Percentiles rank a stretch among this genome's conserved stretches.
phyloP scores from a whole-genome alignment of 768 basidiomycete genomes.

The Lactifluus pinguis region DNA sequence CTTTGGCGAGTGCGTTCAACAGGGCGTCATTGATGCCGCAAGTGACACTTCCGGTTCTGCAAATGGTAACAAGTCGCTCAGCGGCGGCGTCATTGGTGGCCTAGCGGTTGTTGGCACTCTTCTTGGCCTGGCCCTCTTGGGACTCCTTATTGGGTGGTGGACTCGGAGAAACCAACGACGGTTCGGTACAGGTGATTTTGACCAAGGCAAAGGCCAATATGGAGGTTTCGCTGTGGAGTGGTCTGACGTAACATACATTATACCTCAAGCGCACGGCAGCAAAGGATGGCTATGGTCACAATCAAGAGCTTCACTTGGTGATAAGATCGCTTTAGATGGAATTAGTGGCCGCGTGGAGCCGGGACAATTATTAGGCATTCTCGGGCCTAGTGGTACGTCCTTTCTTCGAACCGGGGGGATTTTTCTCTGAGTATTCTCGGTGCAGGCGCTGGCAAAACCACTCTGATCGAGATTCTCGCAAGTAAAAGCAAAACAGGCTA shows the following conservation, averaged over 20 bases:
- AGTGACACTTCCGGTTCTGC: conserved; percentile 25
- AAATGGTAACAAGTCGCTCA: conserved; percentile 38
- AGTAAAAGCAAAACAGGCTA: conserved; percentile 71
- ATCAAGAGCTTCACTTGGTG: conserved; percentile 26
- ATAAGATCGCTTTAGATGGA: conserved; percentile 59
- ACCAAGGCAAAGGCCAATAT: conserved; percentile 30
- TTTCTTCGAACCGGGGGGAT: not conserved
- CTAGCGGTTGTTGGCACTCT: conserved; percentile 74
- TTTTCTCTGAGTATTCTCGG: not conserved
- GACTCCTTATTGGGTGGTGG: conserved; percentile 55
- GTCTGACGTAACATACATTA: conserved; percentile 57
- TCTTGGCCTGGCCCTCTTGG: conserved; percentile 43
- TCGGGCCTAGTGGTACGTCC: conserved; percentile 74
- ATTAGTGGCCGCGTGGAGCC: conserved; percentile 64
- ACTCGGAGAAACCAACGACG: conserved; percentile 55
- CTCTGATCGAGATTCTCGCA: conserved; percentile 84
- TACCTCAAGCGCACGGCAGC: conserved; percentile 28
- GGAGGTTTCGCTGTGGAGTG: conserved; percentile 55
- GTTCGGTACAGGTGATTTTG: conserved; percentile 21
- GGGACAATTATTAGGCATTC: conserved; percentile 83
- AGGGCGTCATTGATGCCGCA: conserved; percentile 60
- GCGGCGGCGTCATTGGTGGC: conserved; percentile 84
- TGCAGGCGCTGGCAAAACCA: conserved; percentile 79
- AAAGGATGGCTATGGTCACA: conserved; percentile 1
- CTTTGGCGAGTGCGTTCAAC: conserved; percentile 85